A percentile compares a stretch with the other conserved stretches of the same genome.
These are phyloP conservation scores for Phylloporus gajari DNA, from an alignment of 1,284 basidiomycete species.

Conservation along the genomic window DNA sequence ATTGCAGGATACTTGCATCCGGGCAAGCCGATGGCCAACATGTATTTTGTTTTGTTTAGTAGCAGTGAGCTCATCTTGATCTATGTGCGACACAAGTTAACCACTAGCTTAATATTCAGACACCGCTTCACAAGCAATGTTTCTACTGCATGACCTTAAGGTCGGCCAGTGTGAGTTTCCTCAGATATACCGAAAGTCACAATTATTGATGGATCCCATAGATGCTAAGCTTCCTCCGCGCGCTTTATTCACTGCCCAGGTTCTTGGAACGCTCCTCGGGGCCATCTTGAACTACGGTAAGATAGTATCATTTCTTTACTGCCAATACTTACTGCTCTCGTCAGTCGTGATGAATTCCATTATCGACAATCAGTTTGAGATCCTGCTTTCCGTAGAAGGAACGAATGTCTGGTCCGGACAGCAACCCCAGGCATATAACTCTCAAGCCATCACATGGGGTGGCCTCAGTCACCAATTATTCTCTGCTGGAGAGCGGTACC, in stretches of 20 bases:
- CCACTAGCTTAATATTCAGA: conserved; percentile 38
- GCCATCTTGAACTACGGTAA: conserved; percentile 64
- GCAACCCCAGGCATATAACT: conserved; percentile 68
- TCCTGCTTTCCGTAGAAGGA: conserved; percentile 58
- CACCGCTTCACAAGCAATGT: conserved; percentile 53
- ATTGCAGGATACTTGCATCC: conserved; percentile 70
- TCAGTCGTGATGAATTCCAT: conserved; percentile 67
- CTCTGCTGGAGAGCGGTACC: conserved; percentile 62
- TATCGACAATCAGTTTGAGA: conserved; percentile 61
- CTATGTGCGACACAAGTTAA: neutral
- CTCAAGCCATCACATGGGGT: conserved; percentile 73
- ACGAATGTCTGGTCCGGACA: conserved; percentile 73
- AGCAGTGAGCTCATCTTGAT: conserved; percentile 47
- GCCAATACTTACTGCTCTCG: conserved; percentile 1
- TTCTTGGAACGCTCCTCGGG: conserved; percentile 59
- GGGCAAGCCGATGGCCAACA: conserved; percentile 67
- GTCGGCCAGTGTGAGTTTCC: conserved; percentile 61
- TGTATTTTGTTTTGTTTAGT: conserved; percentile 66
- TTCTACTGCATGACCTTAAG: conserved; percentile 66
- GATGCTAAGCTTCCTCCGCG: conserved; percentile 75
- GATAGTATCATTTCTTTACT: conserved; percentile 13
- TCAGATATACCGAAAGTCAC: conserved; percentile 8
- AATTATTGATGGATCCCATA: conserved; percentile 17
- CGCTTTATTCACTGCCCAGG: conserved; percentile 71
- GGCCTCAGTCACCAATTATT: conserved; percentile 69